Base-by-base conservation (phyloP, 2,329 filamentous ascomycete genomes). In the Scedosporium boydii region DNA sequence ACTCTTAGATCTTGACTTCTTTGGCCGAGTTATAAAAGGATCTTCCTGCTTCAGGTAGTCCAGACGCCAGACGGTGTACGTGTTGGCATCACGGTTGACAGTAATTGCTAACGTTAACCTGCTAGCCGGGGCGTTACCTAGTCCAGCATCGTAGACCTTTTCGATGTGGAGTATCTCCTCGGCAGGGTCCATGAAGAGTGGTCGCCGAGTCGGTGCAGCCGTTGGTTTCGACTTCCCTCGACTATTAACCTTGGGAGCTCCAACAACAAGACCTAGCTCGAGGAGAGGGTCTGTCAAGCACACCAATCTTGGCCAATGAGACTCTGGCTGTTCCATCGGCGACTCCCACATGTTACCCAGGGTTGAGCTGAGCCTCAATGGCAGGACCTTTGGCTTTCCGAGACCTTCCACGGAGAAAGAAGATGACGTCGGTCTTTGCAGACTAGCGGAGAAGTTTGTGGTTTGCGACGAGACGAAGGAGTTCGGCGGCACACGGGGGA, bases 121-220 rank as follows among this genome's bases (percentile, higher is more conserved):
- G 34, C 80, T 76, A 61, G 78, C 51, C 76, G 57, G 76, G 21
- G 67, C 69, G 41, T 67, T 70, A 62, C 66, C 68, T 62, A 70
- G 71, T 59, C 78, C 77, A n/a, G 85, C 77, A 58, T 89, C 83
- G 62, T 82, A 81, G 38, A 84, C 77, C 18, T 86, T 76, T 67
- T 93, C 91, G 10, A 96, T 82, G 70, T 96, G 93, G 1, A 97
- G 74, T 59, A 97, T 86, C 70, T 95, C 89, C 70, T 97, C 93
- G 1, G 86, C 82, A 14, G 86, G 82, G 67, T 93, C 87, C 42
- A 97, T 80, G 21, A 91, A 84, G 10, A 71, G 69, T 6, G 78
- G 75, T 9, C 78, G 79, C n/a, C 71, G 77, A 3, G 73, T 70
- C 7, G 74, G 70, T 10, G 69, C 72, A 48, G 72, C 76, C 65